A percentile compares a stretch with the other conserved stretches of the same genome.
Evolutionary conservation across 208 protist species (phyloP).

Genomic region (Acanthamoeba healyi): DNA sequence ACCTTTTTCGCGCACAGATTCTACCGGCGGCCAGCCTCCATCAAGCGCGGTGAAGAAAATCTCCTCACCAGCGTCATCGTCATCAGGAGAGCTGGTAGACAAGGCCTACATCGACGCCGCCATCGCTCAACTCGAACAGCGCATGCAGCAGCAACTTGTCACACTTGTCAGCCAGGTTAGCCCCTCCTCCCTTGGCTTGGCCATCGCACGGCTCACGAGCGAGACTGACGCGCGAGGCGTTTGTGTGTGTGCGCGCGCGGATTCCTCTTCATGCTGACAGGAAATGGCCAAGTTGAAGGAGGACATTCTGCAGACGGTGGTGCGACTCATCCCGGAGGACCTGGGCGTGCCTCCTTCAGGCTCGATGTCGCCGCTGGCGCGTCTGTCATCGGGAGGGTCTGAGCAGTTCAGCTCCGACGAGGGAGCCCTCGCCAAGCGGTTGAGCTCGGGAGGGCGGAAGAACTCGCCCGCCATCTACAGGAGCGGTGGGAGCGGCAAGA

Average conservation of each 20-base stretch:
- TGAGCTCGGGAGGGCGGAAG: not conserved
- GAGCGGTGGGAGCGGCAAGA: not conserved
- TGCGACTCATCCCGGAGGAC: not conserved
- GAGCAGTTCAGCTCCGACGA: conserved; percentile 1
- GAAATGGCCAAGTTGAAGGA: conserved; percentile 12
- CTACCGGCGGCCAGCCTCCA: not conserved
- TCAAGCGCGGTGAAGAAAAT: not conserved
- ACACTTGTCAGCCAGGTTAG: not conserved
- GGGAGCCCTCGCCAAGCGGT: not conserved
- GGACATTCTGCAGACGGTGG: not conserved
- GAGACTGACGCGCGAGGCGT: too few species aligned
- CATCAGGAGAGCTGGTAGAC: not conserved
- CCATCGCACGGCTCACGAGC: too few species aligned
- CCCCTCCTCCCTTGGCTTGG: too few species aligned
- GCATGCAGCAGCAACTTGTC: not conserved
- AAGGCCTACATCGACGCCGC: conserved; percentile 2
- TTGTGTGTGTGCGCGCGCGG: too few species aligned
- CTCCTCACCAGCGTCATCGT: not conserved
- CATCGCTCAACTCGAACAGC: not conserved
- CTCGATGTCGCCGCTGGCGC: not conserved
- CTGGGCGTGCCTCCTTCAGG: not conserved
- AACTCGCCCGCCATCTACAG: not conserved
- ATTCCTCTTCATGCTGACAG: too few species aligned
- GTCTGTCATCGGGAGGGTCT: not conserved
- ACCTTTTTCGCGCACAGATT: not conserved